Evolutionary conservation across 345 rosid genomes (phyloP).

Genomic region (Melastoma malabathricum): DNA sequence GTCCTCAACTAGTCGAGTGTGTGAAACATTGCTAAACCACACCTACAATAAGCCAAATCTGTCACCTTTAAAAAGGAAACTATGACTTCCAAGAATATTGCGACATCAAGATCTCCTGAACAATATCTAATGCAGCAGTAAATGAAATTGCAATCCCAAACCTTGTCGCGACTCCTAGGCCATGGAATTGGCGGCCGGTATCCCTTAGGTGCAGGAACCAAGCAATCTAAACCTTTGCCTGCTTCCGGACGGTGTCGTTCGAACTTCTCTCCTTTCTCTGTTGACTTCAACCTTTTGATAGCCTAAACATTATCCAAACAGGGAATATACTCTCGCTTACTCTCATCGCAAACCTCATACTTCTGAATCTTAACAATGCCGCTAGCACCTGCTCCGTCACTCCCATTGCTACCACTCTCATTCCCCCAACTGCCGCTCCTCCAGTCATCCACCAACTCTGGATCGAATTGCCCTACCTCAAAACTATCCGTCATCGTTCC

Average conservation of each 20-base stretch:
- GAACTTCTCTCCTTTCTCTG: conserved; percentile 64
- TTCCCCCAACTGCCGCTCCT: conserved; percentile 16
- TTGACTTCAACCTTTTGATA: conserved; percentile 46
- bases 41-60: conserved; percentile 31
- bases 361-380: conserved; percentile 21
- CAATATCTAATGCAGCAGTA: no score
- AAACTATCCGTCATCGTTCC: conserved; percentile 80
- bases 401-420: conserved; percentile 11
- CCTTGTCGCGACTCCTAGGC: conserved; percentile 97
- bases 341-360: conserved; percentile 41
- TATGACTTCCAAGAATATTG: no score
- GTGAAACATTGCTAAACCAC: conserved; percentile 86
- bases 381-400: conserved; percentile 10
- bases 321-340: conserved; percentile 69
- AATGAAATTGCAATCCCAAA: conserved; percentile 6
- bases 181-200: conserved; percentile 66
- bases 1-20: conserved; percentile 72
- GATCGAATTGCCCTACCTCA: conserved; percentile 68
- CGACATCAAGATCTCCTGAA: no score
- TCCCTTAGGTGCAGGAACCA: conserved; percentile 63
- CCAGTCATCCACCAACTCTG: conserved; percentile 40
- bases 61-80: neutral
- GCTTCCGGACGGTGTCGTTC: conserved; percentile 76
- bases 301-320: conserved; percentile 79
- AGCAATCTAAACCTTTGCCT: conserved; percentile 58